A percentile compares a stretch with the other conserved stretches of the same genome.
Conservation (phyloP, 2,329 filamentous ascomycete genomes). For the Didymella arachidicola region DNA sequence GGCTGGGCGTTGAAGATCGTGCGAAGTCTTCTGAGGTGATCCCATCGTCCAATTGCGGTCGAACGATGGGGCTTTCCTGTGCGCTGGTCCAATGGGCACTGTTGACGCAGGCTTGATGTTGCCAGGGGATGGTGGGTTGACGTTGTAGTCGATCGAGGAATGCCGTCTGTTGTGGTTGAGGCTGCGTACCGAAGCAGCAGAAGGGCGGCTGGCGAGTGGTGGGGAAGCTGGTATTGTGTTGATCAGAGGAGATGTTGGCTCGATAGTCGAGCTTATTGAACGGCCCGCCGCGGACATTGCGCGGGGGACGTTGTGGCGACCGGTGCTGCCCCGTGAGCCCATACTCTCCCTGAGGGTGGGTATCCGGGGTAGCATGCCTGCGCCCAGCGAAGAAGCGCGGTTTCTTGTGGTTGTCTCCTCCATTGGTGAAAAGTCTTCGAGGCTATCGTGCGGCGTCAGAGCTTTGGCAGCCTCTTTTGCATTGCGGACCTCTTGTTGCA, state of each 20-base stretch:
- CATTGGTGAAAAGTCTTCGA: slow-evolving; percentile 26
- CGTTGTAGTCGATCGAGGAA: slow-evolving; percentile 80
- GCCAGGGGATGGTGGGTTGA: slow-evolving; percentile 37
- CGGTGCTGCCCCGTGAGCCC: slow-evolving; percentile 35
- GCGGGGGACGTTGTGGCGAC: slow-evolving; percentile 41
- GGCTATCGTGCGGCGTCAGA: slow-evolving; percentile 47
- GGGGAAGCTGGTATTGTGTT: slow-evolving; percentile 54
- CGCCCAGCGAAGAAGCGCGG: slow-evolving; percentile 55
- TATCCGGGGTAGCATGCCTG: slow-evolving; percentile 48
- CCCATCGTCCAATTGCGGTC: slow-evolving; percentile 67
- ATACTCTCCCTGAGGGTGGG: slow-evolving; percentile 48
- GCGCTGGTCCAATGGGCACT: slow-evolving; percentile 43
- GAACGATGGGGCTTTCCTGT: slow-evolving; percentile 66
- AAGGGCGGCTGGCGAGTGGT: slow-evolving; percentile 64
- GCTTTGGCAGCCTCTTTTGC: slow-evolving; percentile 52
- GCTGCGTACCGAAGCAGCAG: slow-evolving; percentile 81
- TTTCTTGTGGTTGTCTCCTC: slow-evolving; percentile 56
- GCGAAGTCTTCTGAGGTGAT: slow-evolving; percentile 42
- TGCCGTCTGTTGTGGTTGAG: slow-evolving; percentile 85
- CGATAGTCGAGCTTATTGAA: slow-evolving; percentile 40
- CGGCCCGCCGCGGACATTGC: slow-evolving; percentile 45
- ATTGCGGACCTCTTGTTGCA: slow-evolving; percentile 85
- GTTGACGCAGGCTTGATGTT: slow-evolving; percentile 32
- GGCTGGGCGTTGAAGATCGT: slow-evolving; percentile 42
- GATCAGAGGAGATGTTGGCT: slow-evolving; percentile 54